Evolutionary conservation across 257 asterid genomes (phyloP), one percentile per base, ranked within the genome.

Genomic region (Salvia miltiorrhiza): DNA sequence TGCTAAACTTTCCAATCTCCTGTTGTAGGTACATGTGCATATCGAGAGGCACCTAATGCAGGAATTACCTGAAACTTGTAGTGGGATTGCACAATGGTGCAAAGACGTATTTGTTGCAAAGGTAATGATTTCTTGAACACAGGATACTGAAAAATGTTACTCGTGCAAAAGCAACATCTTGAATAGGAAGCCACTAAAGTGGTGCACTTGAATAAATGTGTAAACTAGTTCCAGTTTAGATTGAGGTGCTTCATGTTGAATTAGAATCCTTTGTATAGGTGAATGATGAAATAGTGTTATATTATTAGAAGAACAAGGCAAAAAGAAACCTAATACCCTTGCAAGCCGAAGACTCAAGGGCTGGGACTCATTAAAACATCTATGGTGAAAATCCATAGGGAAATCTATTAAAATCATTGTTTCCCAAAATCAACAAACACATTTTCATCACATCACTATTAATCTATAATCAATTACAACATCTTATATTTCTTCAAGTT

Each of bases 41-140:
- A 66, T 92, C 26, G 85, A 87, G 71, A 85, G 96, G 26, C 84
- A 72, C 73, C 65, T 79, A 43, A 87, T 89, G 93, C 67, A 79
- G 12, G 95, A 85, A 40, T 74, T 92, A 71, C 97, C 97, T n/a
- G 90, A 75, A 81, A 88, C 89, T 33, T 67, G 74, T 16, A 73
- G 81, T 59, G 95, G 80, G 56, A 84, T 89, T 71, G 83, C 95
- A n/a, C 95, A 92, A 62, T 92, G 96, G 97, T 92, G 97, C 81
- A 87, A 80, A 80, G 96, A 92, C 66, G 76, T 75, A 64, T 92
- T 87, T 66, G 92, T 92, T 56, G 85, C 81, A 43, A 92, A 92
- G 96, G 97, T 82, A 80, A 52, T 17, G 35, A 60, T 48, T 14
- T 37, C 32, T 10, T 17, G 12, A 44, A 24, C 52, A 9, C 1